Evolutionary conservation across 495 filamentous ascomycete genomes (phyloP), one percentile per base, ranked within the genome.

Genomic region (Aspergillus bertholletiae): DNA sequence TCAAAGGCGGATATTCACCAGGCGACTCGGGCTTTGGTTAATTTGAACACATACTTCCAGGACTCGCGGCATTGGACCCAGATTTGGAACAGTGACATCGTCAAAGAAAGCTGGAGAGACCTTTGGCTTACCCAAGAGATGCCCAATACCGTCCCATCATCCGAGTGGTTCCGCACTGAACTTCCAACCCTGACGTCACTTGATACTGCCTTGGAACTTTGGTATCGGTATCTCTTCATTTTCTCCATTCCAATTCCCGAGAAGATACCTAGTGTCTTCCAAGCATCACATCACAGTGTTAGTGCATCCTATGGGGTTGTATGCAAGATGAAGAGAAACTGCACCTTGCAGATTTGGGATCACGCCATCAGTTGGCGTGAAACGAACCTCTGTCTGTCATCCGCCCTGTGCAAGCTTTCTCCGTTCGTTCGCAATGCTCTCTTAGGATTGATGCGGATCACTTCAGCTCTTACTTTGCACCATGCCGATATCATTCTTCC

Each of bases 331-430:
- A 83, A 82, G 61, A 73, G 82, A 15, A 75, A 77, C 32, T 81
- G 78, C 51, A 85, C 80, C 1, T 70, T 86, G 37, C 81, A 84
- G 55, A 83, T 88, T 53, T 88, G 84, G 84, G 84, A 88, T 55
- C 84, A 88, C 56, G 82, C 81, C 45, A 88, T 88, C 55, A 77
- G 75, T 41, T 88, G 81, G 81, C 70, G 84, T 57, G 84, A 88
- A 61, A 82, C 78, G 15, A 84, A 81, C 53, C 71, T 83, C 7
- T 84, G 80, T 52, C 69, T 84, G 7, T 83, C 80, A 2, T 84
- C 83, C 27, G 83, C 80, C 13, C 68, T 84, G 15, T 84, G 78
- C 68, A 79, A 77, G 39, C 74, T 84, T 18, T 72, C 80, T 2
- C 79, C 83, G 0, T 84, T 84, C 46, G 77, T 84, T 44, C 74